Percentiles rank a stretch among this genome's conserved stretches.
These are phyloP conservation scores for Alloascoidea africana DNA, from an alignment of 805 yeast species.

Conservation along the genomic window DNA sequence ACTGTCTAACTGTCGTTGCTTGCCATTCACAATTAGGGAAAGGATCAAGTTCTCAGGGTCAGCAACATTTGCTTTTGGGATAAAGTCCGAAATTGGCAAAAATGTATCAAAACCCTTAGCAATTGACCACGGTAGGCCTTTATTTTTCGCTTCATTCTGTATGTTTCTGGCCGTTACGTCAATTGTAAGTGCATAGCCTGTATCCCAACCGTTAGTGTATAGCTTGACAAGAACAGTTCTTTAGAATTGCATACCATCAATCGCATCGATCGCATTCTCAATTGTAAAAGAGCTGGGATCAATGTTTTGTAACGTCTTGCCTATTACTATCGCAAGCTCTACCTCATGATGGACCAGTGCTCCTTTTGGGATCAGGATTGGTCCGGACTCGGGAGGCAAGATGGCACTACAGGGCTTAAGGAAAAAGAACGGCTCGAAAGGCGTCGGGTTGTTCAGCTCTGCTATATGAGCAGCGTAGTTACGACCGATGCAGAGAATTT, in stretches of 20 bases:
- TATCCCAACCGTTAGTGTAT: too few species aligned
- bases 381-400: conserved; percentile 50
- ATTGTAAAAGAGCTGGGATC: conserved; percentile 39
- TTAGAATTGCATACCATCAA: conserved; percentile 51
- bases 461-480: conserved; percentile 94
- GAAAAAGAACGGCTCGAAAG: conserved; percentile 84
- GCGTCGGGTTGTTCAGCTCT: conserved; percentile 72
- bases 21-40: conserved; percentile 55
- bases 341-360: conserved; percentile 81
- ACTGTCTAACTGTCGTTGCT: conserved; percentile 48
- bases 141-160: conserved; percentile 85
- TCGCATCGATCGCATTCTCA: conserved; percentile 58
- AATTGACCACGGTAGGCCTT: conserved; percentile 93
- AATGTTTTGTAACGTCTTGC: conserved; percentile 45
- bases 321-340: conserved; percentile 72
- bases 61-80: conserved; percentile 48
- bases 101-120: conserved; percentile 97
- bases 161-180: conserved; percentile 95
- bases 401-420: conserved; percentile 78
- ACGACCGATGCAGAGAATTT: conserved; percentile 90
- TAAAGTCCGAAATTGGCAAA: conserved; percentile 66
- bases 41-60: conserved; percentile 63
- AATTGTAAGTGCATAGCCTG: conserved; percentile 60
- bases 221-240: too few species aligned
- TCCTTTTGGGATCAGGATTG: conserved; percentile 73